Evolutionary conservation across 2,329 filamentous ascomycete genomes (phyloP), one percentile per base, ranked within the genome.

Genomic region (Aureobasidium zeae): DNA sequence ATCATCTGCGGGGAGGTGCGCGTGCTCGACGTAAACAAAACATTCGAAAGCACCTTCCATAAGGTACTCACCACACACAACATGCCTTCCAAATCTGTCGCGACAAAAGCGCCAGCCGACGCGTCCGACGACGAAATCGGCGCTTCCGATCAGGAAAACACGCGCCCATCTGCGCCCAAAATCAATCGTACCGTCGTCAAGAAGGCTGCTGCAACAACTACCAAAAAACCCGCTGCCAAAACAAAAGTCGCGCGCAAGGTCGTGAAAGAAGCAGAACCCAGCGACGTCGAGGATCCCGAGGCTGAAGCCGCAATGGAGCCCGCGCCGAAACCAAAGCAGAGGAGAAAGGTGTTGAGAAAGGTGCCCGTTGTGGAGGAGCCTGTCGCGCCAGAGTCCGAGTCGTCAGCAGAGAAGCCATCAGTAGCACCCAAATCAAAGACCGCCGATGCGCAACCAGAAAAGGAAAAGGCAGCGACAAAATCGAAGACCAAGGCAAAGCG

Each of bases 221-320:
- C 59, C 46, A 58, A 58, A 47, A 50, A 57, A 13, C 56, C 55
- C 0, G 65, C 63, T 46, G 53, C 55, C 19, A 66, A 60, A 44
- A 45, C 53, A 19, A 47, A 52, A 3, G 60, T 56, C 3, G 55
- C 59, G 7, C 69, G 66, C 55, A 66, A 66, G 19, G 57, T 57
- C 45, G 54, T 67, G 31, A 62, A 62, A 11, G 68, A 69, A 49
- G 57, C 57, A 41, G 57, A 61, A 37, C 61, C 51, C n/a, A 68
- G 62, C 53, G 57, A 60, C 31, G 54, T 57, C 20, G 48, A 49
- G 30, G 67, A 70, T 17, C 63, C 59, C 3, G 64, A 68, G 45
- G 19, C 37, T 12, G 64, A 68, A 45, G 19, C 37, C 9, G 20
- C 15, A 19, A 41, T 41, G 37, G 66, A 69, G 34, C 62, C 62